Conservation (phyloP, 2,329 filamentous ascomycete genomes). For the Alternaria incomplexa region DNA sequence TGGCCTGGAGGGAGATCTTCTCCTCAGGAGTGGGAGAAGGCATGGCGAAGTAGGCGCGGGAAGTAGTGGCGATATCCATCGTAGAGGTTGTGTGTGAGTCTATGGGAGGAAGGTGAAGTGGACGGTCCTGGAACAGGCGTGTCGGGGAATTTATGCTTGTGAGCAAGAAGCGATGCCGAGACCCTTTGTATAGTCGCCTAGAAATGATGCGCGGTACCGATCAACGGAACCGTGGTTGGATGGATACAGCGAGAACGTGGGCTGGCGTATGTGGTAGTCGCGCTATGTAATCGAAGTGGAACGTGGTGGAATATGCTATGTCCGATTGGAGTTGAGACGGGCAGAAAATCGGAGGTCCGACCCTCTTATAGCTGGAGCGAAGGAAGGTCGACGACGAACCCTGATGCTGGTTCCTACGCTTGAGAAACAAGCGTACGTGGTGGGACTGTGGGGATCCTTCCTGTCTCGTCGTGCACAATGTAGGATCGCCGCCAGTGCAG, state of each 20-base stretch:
- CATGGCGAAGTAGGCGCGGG: slow-evolving; percentile 42
- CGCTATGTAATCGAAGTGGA: background rate
- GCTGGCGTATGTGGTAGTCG: background rate
- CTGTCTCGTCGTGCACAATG: background rate
- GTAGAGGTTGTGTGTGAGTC: slow-evolving; percentile 1
- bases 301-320: background rate
- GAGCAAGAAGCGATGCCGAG: background rate
- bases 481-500: slow-evolving; percentile 5
- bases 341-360: slow-evolving; percentile 13
- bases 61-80: slow-evolving; percentile 42
- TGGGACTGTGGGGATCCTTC: slow-evolving; percentile 9
- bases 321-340: background rate
- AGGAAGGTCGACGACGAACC: slow-evolving; percentile 1
- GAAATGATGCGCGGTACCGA: slow-evolving; percentile 3
- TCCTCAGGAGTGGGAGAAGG: slow-evolving; percentile 37
- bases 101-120: background rate
- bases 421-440: slow-evolving; percentile 6
- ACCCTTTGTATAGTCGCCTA: background rate
- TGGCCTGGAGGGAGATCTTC: slow-evolving; percentile 44
- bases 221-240: slow-evolving; percentile 4
- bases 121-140: background rate
- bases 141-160: slow-evolving; percentile 5
- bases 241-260: background rate
- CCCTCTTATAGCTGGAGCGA: slow-evolving; percentile 11
- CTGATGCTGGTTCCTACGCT: slow-evolving; percentile 4